Base-by-base conservation (phyloP, 345 rosid species). In the Syzygium jambos region DNA sequence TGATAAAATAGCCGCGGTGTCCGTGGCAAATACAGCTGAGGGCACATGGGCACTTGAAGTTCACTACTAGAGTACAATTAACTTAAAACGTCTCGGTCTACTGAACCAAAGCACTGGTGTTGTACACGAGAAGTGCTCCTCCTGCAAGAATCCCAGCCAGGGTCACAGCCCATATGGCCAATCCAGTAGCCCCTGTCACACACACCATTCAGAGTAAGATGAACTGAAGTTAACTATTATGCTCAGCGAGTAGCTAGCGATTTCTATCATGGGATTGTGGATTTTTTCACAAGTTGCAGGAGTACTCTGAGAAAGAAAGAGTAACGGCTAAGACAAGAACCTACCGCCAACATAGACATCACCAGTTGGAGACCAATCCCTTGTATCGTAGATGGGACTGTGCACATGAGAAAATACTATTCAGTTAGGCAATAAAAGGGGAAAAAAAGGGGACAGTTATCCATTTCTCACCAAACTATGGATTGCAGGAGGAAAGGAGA, bases 121-220 rank as follows among this genome's bases (percentile, higher is more conserved):
- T 96, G 98, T 96, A 96, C 53, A 96, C 99, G 57, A 95, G 98
- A 89, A 95, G 98, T 49, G 95, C 99, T 51, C 98, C 98, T 84
- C 98, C 98, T 11, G 96, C 95, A 0, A 96, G 99, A 46, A 98
- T 51, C 2, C 97, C 99, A 51, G 90, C 87, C 15, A 98, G 92
- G 51, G 99, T 98, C 30, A 95, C 95, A 2, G 99, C 99, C 99
- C 99, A 98, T 77, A 98, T 98, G 14, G 94, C 95, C 92, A 98
- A 94, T 5, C 99, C 99, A 41, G 97, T 95, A 2, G 86, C 5
- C 6, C 98, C 98, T 93, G 93, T 87, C 38, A 25, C 38, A n/a
- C 29, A 86, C 23, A 8, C 82, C 82, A 73, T 73, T 34, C 82
- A 73, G 38, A 84, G 38, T 27, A 51, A 51, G 54, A 53, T 14